Conservation (phyloP, 1,284 basidiomycete genomes). For the Dichomitus squalens region DNA sequence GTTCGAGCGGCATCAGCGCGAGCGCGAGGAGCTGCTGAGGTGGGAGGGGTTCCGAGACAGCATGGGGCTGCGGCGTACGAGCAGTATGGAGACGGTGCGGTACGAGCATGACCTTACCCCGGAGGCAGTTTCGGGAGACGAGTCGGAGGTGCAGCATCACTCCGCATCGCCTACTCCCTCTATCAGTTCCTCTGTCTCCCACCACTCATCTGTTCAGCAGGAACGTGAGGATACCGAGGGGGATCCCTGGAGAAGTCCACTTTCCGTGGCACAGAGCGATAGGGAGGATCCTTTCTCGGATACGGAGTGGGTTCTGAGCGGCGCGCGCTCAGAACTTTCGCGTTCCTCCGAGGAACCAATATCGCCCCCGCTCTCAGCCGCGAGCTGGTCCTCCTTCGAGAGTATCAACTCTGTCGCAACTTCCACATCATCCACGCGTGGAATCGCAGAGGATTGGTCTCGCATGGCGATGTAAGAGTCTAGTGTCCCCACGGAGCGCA, state of each 20-base stretch:
- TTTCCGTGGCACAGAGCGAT: background rate
- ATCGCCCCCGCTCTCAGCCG: conserved; percentile 6
- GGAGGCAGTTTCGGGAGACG: background rate
- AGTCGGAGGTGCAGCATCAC: background rate
- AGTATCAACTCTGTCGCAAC: conserved; percentile 2
- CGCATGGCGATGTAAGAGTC: background rate
- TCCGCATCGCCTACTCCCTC: background rate
- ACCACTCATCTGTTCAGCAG: background rate
- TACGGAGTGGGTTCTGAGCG: conserved; percentile 2
- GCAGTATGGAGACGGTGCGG: conserved; percentile 38
- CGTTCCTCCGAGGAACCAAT: background rate
- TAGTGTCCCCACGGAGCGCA: background rate
- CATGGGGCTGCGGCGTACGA: conserved; percentile 22
- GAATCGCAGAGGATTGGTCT: background rate
- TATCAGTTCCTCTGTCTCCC: background rate
- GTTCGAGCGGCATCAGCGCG: conserved; percentile 56
- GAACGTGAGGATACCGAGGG: background rate
- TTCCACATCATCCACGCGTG: background rate
- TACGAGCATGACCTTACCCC: background rate
- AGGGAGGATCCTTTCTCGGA: conserved; percentile 2
- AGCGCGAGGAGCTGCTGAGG: conserved; percentile 55
- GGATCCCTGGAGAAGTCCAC: background rate
- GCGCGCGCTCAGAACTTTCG: background rate
- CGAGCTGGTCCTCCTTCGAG: conserved; percentile 16
- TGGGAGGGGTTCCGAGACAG: conserved; percentile 42